phyloP scores from a whole-genome alignment of 176 grass and related monocot genomes.

The Avena atlantica region DNA sequence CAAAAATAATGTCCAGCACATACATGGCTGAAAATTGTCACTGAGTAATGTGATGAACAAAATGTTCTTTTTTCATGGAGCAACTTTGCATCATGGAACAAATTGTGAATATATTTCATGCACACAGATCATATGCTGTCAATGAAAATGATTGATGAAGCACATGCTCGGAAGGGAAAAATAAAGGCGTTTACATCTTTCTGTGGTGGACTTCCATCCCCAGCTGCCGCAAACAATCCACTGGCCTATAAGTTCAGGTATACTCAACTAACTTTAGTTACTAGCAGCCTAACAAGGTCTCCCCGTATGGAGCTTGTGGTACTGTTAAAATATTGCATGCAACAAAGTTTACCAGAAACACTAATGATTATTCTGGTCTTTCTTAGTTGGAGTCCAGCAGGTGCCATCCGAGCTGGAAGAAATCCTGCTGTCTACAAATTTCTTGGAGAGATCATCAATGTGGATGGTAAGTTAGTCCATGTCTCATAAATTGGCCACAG shows the following conservation, averaged over 20 bases:
- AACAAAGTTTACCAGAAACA: conserved; percentile 12
- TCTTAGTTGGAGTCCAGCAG: conserved; percentile 90
- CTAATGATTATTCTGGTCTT: conserved; percentile 3
- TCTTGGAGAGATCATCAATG: conserved; percentile 69
- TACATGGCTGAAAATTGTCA: neutral
- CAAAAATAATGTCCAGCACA: neutral
- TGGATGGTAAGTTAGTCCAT: conserved; percentile 67
- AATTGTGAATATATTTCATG: conserved; percentile 12
- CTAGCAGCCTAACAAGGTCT: neutral
- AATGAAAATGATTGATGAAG: conserved; percentile 99
- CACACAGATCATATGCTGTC: conserved; percentile 92
- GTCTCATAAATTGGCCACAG: neutral
- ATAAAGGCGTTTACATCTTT: conserved; percentile 93
- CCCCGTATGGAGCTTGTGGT: neutral
- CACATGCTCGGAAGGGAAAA: conserved; percentile 67
- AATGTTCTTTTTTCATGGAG: neutral
- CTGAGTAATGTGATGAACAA: neutral
- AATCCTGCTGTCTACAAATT: conserved; percentile 88
- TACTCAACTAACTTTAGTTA: neutral
- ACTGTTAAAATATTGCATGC: neutral
- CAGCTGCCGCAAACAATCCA: conserved; percentile 91
- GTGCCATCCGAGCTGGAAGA: conserved; percentile 71
- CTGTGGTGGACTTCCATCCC: conserved; percentile 95
- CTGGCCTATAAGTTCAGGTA: conserved; percentile 97
- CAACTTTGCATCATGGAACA: conserved; percentile 9